Evolutionary conservation across 768 basidiomycete genomes (phyloP).

Genomic region (Chalciporus chontae): DNA sequence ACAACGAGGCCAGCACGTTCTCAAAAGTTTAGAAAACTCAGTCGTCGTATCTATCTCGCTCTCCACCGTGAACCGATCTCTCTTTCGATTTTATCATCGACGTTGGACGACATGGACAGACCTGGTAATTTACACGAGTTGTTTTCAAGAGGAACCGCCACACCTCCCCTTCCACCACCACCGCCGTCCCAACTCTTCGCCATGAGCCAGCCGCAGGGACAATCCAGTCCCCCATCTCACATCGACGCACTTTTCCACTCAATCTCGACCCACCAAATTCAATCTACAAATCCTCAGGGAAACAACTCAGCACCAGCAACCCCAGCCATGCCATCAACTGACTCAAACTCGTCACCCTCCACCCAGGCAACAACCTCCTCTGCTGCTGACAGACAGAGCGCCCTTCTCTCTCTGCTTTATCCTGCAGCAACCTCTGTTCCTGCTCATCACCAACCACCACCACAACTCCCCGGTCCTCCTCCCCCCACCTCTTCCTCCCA

Average conservation of each 20-base stretch:
- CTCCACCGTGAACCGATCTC: neutral
- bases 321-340: constrained; percentile 39
- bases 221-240: constrained; percentile 36
- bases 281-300: constrained; percentile 36
- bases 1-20: constrained; percentile 24
- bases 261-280: constrained; percentile 41
- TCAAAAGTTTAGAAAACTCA: constrained; percentile 2
- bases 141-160: constrained; percentile 49
- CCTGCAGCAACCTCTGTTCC: constrained; percentile 41
- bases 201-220: constrained; percentile 31
- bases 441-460: constrained; percentile 21
- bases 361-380: constrained; percentile 33
- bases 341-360: constrained; percentile 38
- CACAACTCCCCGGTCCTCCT: constrained; percentile 17
- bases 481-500: constrained; percentile 51
- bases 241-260: constrained; percentile 70
- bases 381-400: constrained; percentile 67
- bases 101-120: constrained; percentile 6
- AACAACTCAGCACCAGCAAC: constrained; percentile 41
- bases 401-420: constrained; percentile 67
- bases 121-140: constrained; percentile 29
- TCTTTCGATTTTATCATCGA: neutral
- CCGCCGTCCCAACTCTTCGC: constrained; percentile 32
- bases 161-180: constrained; percentile 45
- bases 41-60: no score